Evolutionary conservation across 805 yeast genomes (phyloP).

Genomic region (Yamadazyma sp.): DNA sequence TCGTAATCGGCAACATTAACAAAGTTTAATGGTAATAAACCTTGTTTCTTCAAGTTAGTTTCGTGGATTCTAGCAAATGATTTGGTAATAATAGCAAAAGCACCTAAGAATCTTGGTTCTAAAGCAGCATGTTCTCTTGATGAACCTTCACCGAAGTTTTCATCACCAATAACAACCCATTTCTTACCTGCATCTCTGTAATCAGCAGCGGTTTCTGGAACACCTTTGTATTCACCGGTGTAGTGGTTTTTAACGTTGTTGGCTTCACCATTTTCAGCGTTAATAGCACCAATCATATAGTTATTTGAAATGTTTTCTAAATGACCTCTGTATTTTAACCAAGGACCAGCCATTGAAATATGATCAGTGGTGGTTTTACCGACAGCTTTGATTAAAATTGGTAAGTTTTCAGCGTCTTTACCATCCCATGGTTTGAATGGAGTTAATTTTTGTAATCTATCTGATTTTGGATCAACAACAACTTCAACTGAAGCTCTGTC

Average conservation of each 20-base stretch:
- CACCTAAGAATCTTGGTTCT: constrained; percentile 99
- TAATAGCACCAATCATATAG: constrained; percentile 99
- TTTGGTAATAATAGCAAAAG: constrained; percentile 94
- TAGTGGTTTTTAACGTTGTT: constrained; percentile 84
- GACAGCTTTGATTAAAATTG: constrained; percentile 91
- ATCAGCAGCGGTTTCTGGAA: constrained; percentile 93
- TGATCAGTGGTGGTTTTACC: constrained; percentile 99
- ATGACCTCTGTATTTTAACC: constrained; percentile 99
- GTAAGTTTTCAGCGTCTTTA: constrained; percentile 83
- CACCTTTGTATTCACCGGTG: constrained; percentile 91
- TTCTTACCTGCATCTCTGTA: constrained; percentile 90
- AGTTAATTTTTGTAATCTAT: constrained; percentile 90
- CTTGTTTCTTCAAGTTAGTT: constrained; percentile 99
- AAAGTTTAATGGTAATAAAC: constrained; percentile 95
- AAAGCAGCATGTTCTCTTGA: constrained; percentile 99
- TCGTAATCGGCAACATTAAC: constrained; percentile 87
- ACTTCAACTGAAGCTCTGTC: constrained; percentile 77
- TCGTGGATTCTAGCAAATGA: constrained; percentile 99
- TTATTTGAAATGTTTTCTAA: constrained; percentile 97
- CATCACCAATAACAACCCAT: constrained; percentile 99
- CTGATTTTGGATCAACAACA: constrained; percentile 81
- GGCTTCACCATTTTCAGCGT: constrained; percentile 93
- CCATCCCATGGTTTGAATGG: constrained; percentile 98
- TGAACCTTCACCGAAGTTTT: constrained; percentile 99
- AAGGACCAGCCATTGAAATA: constrained; percentile 99